A percentile compares a stretch with the other conserved stretches of the same genome.
Evolutionary conservation across 164 flowering plant genomes (phyloP).

Genomic region (Tinospora cordifolia): DNA sequence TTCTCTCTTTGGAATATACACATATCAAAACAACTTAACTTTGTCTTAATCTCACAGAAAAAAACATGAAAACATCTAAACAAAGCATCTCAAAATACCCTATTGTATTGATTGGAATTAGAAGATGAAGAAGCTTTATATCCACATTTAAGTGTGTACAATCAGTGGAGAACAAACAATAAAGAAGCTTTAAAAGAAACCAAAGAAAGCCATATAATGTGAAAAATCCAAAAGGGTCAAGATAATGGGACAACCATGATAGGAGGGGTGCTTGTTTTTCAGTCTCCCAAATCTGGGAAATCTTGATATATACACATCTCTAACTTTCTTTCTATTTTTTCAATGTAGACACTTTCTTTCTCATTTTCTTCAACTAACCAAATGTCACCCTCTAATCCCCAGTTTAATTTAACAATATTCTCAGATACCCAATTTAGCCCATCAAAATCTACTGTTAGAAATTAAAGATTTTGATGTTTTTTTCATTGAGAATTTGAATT

Average conservation of each 20-base stretch:
- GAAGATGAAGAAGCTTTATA: neutral
- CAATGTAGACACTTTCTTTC: conserved; percentile 1
- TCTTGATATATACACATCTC: conserved; percentile 24
- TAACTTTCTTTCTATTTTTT: neutral
- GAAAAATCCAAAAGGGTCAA: conserved; percentile 8
- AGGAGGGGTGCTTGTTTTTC: conserved; percentile 28
- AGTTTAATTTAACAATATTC: neutral
- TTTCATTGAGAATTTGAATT: too few species aligned
- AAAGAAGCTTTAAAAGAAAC: neutral
- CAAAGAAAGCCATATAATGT: neutral
- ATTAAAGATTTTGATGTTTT: too few species aligned
- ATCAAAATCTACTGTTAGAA: neutral
- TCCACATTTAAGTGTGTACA: neutral
- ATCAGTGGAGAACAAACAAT: neutral
- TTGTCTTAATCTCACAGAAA: conserved; percentile 19
- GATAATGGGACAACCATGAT: conserved; percentile 26
- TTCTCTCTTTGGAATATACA: too few species aligned
- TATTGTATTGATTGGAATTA: neutral
- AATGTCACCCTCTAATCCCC: neutral
- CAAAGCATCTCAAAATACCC: conserved; percentile 1
- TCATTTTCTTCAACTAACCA: neutral
- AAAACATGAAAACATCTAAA: conserved; percentile 8
- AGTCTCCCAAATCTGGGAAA: conserved; percentile 36
- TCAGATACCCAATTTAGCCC: neutral
- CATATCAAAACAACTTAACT: neutral